Evolutionary conservation across 2,329 filamentous ascomycete genomes (phyloP), one percentile per base, ranked within the genome.

Genomic region (Colletotrichum tanaceti): DNA sequence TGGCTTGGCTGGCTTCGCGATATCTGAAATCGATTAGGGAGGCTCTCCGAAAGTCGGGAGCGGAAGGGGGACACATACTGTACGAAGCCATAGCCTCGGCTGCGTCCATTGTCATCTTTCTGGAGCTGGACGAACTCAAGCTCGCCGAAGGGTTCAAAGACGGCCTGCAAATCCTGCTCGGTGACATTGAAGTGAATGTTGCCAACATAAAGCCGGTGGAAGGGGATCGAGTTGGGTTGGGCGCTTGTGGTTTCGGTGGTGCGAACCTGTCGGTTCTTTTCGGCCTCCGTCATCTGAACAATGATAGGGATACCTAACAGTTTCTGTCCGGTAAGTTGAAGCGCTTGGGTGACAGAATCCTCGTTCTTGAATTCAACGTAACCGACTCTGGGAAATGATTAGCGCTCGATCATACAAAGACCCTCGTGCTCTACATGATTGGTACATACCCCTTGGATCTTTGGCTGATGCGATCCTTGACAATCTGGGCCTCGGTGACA

Each of bases 131-230:
- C 94, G 80, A 98, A 98, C 79, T 98, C 96, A 67, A 99, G 90
- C 83, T 97, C 94, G 75, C 96, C 96, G 81, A 98, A 99, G 1
- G 96, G 95, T 82, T 97, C 93, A 80, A 99, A 99, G 70, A 99
- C 94, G 78, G 95, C 94, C 85, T 95, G 91, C 73, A 99, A 85
- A 82, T 99, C 97, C 79, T 91, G 90, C 82, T 99, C 96, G 77
- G 94, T 98, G 79, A 99, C 97, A 79, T 94, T 98, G 87, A 99
- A 99, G 84, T 99, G 96, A 74, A 99, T 98, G 79, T 99, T 99
- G 81, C 96, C 96, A 74, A 99, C 95, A 80, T 98, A 99, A 69
- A 99, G 91, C 74, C 97, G 93, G 82, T 99, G 96, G 85, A 98
- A 98, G 28, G 96, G 96, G 68, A 97, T 91, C 70, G 93, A 91